Base-by-base conservation (phyloP, 768 basidiomycete genomes). In the Tricholoma bakamatsutake region DNA sequence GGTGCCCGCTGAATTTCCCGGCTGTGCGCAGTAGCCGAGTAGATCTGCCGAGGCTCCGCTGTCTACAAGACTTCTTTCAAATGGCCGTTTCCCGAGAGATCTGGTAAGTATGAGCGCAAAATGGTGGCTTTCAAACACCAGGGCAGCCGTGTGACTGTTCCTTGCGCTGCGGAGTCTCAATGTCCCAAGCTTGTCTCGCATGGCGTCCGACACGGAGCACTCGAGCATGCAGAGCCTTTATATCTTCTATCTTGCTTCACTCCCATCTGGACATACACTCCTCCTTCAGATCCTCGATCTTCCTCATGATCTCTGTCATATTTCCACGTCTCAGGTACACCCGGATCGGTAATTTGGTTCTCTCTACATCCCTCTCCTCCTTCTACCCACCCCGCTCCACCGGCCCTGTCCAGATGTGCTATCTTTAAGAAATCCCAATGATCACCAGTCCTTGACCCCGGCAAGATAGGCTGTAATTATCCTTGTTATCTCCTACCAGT, bases 121-220 rank as follows among this genome's bases (percentile, higher is more conserved):
- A 56, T 24, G 50, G 50, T 55, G 50, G 37, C 47, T 57, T 52
- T 61, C 55, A 56, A 54, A 58, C 54, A 61, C 37, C 46, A 57
- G 53, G 52, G 53, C 58, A 53, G 55, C 55, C 57, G 58, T 57
- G 61, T 54, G 54, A 59, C 54, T 45, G 60, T 58, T 55, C 51
- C 58, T 60, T 57, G 58, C 21, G 45, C 46, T 52, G 58, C 64
- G 64, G 64, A 65, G 64, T 65, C 61, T 62, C 49, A 65, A 65
- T 58, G 21, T 24, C 21, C 21, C 21, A 24, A 24, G 21, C 3
- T 24, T 24, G 21, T 24, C 21, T 24, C 21, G 21, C 21, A 24
- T 24, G 21, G 21, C 3, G 21, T 24, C 21, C 21, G 21, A 24
- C 21, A n/a, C n/a, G n/a, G n/a, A n/a, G n/a, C n/a, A n/a, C n/a